phyloP scores from a whole-genome alignment of 805 yeast species.

The Ogataea nakhonphanomensis region DNA sequence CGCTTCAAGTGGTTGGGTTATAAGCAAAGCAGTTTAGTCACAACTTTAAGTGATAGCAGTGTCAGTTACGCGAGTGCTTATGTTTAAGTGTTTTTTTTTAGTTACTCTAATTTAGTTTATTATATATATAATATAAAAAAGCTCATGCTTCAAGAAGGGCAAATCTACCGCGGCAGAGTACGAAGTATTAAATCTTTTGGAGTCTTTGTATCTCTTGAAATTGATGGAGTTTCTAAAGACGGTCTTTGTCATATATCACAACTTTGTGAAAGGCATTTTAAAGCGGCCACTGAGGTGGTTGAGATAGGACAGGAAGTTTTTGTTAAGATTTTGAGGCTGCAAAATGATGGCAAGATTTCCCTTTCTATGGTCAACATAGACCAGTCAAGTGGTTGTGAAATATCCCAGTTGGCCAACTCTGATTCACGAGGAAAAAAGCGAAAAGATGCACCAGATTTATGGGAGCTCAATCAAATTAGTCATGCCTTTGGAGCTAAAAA shows the following conservation, averaged over 20 bases:
- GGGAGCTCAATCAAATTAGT: conserved; percentile 81
- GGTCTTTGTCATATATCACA: conserved; percentile 82
- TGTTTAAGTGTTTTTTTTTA: conserved; percentile 27
- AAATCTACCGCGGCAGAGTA: conserved; percentile 60
- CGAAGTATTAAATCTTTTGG: conserved; percentile 66
- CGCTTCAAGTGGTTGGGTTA: conserved; percentile 73
- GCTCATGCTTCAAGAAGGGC: conserved; percentile 28
- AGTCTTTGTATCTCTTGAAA: conserved; percentile 62
- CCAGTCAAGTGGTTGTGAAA: conserved; percentile 55
- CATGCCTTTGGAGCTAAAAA: conserved; percentile 32
- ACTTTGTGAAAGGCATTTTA: conserved; percentile 46
- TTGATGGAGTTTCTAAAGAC: conserved; percentile 30
- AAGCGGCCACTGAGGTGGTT: conserved; percentile 58
- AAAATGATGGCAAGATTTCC: conserved; percentile 45
- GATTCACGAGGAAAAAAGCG: conserved; percentile 35
- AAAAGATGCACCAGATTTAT: conserved; percentile 79
- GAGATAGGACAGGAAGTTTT: conserved; percentile 57
- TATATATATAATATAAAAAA: too few species aligned
- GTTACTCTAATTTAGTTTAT: neutral
- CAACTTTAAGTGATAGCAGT: conserved; percentile 55
- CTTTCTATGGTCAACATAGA: conserved; percentile 70
- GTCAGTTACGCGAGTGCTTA: conserved; percentile 92
- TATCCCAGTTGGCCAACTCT: conserved; percentile 7
- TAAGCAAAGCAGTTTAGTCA: conserved; percentile 65
- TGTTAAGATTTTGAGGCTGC: conserved; percentile 51